Base-by-base conservation (phyloP, 176 grass and related monocot species). In the Tillandsia fasciculata region DNA sequence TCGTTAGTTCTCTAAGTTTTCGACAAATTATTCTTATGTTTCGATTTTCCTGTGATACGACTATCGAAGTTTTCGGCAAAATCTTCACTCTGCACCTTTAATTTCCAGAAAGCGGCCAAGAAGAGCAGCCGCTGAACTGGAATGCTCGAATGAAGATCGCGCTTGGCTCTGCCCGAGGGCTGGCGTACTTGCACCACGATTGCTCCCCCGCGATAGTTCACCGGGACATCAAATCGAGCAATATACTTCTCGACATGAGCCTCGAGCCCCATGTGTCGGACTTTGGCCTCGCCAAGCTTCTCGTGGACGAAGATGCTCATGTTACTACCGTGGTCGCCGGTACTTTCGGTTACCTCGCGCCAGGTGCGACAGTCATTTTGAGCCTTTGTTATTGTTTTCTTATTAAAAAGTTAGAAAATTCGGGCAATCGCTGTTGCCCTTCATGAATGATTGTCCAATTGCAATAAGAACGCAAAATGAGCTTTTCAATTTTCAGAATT, bases 131-230 rank as follows among this genome's bases (percentile, higher is more conserved):
- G 11, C 65, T 99, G 76, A 99, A 99, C 48, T 99, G 94, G 94
- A 99, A 99, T 22, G 94, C 94, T 0, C 84, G 89, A 0, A 99
- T 99, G 94, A 99, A 93, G 65, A 99, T 99, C 1, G 94, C 84
- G 52, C 72, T 93, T 12, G 94, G 94, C 0, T 93, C 94, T 0
- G 94, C 94, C 13, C 61, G 90, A 63, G 94, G 94, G 0, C 18
- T 99, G 64, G 94, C 89, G 0, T 99, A 99, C 76, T 18, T 99
- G 69, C 94, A 99, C 74, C 89, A 99, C 42, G 89, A 99, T 52
- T 99, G 94, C 29, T 93, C 94, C 0, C 94, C 94, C 9, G 87
- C 81, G 28, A 99, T 99, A 9, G 80, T 93, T 53, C 94, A 99
- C 61, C 79, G 87, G 64, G 94, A 93, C 63, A 93, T 99, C 28